Conservation (phyloP, 805 yeast genomes). For the Yarrowia hollandica region DNA sequence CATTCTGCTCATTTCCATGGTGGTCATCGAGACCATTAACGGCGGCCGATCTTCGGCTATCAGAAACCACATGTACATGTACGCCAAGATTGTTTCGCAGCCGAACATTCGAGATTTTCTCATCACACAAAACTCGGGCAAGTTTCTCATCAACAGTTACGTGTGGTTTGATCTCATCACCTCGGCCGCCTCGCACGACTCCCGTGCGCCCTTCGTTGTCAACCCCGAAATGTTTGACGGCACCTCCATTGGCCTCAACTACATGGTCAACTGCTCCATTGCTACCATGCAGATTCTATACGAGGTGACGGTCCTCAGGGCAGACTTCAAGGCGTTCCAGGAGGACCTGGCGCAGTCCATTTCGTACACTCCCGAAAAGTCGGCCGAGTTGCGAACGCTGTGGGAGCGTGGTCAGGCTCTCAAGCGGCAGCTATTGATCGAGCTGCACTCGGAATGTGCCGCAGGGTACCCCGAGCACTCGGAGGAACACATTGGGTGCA, state of each 20-base stretch:
- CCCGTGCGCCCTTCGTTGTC: conserved; percentile 3
- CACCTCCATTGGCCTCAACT: conserved; percentile 13
- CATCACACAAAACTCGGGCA: conserved; percentile 12
- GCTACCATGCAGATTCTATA: conserved; percentile 8
- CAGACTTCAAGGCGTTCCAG: conserved; percentile 26
- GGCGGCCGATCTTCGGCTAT: conserved; percentile 24
- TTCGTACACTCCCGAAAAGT: not conserved
- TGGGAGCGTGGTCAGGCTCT: conserved; percentile 21
- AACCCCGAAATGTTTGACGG: conserved; percentile 27
- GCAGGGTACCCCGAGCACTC: conserved; percentile 21
- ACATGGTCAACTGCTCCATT: conserved; percentile 26
- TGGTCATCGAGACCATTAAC: conserved; percentile 19
- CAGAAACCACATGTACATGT: conserved; percentile 28
- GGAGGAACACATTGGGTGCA: conserved; percentile 25
- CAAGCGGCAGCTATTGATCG: conserved; percentile 6
- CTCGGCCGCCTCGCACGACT: conserved; percentile 6
- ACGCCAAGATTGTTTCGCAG: conserved; percentile 19
- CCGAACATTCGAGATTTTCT: conserved; percentile 5
- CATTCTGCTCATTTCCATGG: conserved; percentile 21
- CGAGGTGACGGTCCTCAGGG: conserved; percentile 1
- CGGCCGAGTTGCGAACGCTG: not conserved
- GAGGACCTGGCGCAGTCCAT: conserved; percentile 12
- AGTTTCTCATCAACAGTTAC: conserved; percentile 25
- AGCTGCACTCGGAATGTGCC: not conserved
- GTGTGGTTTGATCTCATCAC: conserved; percentile 26